Conservation (phyloP, 2,329 filamentous ascomycete species). For the Exophiala sideris region DNA sequence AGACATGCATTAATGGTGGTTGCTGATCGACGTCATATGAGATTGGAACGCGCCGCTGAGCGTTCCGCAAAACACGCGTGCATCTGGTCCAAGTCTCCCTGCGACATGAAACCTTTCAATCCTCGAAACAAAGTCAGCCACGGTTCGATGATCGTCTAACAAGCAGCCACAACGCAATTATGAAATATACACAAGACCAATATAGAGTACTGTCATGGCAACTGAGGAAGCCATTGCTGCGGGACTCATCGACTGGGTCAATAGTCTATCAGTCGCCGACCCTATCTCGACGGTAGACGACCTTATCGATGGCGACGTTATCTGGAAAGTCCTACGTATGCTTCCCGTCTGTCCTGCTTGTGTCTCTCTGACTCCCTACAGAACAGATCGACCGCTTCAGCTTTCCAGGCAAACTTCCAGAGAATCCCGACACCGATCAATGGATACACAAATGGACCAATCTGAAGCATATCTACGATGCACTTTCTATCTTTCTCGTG, state of each 20-base stretch:
- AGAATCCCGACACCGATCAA: conserved; percentile 41
- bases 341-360: not conserved
- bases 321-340: conserved; percentile 44
- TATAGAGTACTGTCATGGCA: conserved; percentile 34
- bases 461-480: conserved; percentile 47
- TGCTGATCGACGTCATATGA: no score
- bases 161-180: conserved; percentile 10
- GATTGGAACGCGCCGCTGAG: no score
- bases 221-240: conserved; percentile 45
- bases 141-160: not conserved
- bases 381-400: conserved; percentile 48
- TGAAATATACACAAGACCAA: conserved; percentile 13
- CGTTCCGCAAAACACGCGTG: not conserved
- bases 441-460: conserved; percentile 50
- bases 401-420: conserved; percentile 47
- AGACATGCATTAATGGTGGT: no score
- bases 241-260: conserved; percentile 47
- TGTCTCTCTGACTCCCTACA: conserved; percentile 19
- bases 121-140: not conserved
- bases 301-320: conserved; percentile 43
- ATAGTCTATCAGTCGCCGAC: conserved; percentile 25
- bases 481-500: conserved; percentile 43
- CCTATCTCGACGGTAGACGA: conserved; percentile 32
- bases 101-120: conserved; percentile 12
- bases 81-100: not conserved